These are phyloP conservation scores for Fusarium tupiense DNA, from an alignment of 2,329 filamentous ascomycete genomes.

Conservation along the genomic window DNA sequence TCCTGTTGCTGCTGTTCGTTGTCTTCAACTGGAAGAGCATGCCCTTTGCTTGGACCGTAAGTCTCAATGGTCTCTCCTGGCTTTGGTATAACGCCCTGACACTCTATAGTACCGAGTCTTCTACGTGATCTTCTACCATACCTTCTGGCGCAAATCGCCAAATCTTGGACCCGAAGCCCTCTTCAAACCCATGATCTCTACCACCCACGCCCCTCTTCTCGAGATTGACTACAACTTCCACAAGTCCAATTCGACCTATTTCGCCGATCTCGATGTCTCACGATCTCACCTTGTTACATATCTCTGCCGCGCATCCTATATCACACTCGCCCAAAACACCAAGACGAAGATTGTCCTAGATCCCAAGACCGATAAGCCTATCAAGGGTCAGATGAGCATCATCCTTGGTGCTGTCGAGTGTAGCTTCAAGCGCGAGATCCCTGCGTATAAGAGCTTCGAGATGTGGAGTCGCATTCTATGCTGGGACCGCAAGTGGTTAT, in stretches of 20 bases:
- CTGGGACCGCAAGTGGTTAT: conserved; percentile 87
- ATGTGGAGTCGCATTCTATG: conserved; percentile 75
- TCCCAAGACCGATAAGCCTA: conserved; percentile 57
- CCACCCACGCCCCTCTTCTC: conserved; percentile 72
- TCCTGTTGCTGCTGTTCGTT: conserved; percentile 64
- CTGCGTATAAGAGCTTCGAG: conserved; percentile 74
- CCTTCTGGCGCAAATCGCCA: conserved; percentile 59
- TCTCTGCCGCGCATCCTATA: conserved; percentile 69
- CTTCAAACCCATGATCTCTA: conserved; percentile 76
- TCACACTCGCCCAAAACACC: conserved; percentile 60
- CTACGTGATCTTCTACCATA: conserved; percentile 65
- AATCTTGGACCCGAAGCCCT: conserved; percentile 69
- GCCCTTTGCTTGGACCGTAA: conserved; percentile 80
- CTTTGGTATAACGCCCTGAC: neutral
- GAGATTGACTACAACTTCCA: conserved; percentile 90
- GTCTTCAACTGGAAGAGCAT: conserved; percentile 77
- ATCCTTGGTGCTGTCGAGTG: conserved; percentile 79
- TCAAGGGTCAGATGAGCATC: conserved; percentile 66
- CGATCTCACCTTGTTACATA: conserved; percentile 83
- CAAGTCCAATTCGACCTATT: conserved; percentile 88
- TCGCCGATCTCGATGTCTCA: conserved; percentile 84
- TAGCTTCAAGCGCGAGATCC: conserved; percentile 78
- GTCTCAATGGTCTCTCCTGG: conserved; percentile 40
- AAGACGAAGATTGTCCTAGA: conserved; percentile 61
- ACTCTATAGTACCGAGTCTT: conserved; percentile 63